A percentile compares a stretch with the other conserved stretches of the same genome.
Conservation (phyloP, 192 early-diverging fungal species). For the Rhizophlyctis rosea region DNA sequence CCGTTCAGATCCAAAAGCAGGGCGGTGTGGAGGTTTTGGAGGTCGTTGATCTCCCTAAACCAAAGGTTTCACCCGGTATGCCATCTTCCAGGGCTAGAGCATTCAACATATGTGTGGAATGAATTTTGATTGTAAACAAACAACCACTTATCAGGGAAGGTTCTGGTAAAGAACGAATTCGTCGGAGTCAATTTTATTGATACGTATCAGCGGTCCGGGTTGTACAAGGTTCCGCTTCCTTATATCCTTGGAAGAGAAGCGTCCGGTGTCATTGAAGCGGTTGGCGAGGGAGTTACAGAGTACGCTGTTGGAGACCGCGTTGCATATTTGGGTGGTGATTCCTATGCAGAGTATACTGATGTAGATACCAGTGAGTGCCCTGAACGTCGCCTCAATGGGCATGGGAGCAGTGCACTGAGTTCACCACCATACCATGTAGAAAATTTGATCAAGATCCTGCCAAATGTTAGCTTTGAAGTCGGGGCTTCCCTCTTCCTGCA, state of each 20-base stretch:
- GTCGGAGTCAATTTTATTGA: conserved; percentile 90
- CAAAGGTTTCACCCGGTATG: not conserved
- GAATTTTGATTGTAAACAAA: not conserved
- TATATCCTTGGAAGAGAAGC: conserved; percentile 76
- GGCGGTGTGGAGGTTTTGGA: not conserved
- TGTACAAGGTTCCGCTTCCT: conserved; percentile 66
- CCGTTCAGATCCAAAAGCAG: not conserved
- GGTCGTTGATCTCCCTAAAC: not conserved
- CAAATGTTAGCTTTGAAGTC: conserved; percentile 48
- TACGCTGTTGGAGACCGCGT: conserved; percentile 81
- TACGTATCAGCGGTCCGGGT: conserved; percentile 80
- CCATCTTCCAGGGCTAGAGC: not conserved
- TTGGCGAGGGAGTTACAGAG: conserved; percentile 56
- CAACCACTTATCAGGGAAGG: conserved; percentile 19
- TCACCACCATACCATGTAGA: too few relatives aligned
- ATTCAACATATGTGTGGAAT: not conserved
- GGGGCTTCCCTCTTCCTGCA: conserved; percentile 73
- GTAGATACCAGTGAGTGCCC: conserved; percentile 35
- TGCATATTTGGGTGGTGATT: conserved; percentile 58
- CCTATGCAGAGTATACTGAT: conserved; percentile 76
- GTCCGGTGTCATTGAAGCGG: conserved; percentile 71
- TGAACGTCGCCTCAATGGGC: too few relatives aligned
- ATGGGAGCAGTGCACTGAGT: too few relatives aligned
- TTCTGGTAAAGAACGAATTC: conserved; percentile 74
- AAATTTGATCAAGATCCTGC: conserved; percentile 39